These are phyloP conservation scores for Rhododendron mucronatum DNA, from an alignment of 148 eudicot species.

Conservation along the genomic window DNA sequence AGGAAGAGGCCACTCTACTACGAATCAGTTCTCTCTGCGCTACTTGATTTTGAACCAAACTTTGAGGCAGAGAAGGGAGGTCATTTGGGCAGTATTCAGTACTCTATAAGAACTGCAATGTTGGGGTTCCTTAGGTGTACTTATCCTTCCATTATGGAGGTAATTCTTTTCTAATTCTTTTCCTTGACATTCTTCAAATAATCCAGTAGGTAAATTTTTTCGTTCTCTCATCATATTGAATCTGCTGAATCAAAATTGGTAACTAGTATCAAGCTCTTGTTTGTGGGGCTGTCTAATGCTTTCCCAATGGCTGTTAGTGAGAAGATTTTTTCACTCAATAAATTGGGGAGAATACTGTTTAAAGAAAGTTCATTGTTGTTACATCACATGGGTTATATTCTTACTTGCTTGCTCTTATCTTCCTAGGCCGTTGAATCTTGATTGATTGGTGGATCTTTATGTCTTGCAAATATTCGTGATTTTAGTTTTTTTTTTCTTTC, in stretches of 20 bases:
- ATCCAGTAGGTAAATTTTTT: background rate
- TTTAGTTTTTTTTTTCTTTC: background rate
- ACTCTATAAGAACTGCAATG: slow-evolving; percentile 80
- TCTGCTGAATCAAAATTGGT: background rate
- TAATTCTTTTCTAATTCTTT: slow-evolving; percentile 29
- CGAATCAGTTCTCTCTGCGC: slow-evolving; percentile 46
- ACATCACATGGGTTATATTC: background rate
- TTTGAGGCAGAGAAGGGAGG: slow-evolving; percentile 51
- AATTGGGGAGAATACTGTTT: background rate
- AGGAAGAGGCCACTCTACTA: slow-evolving; percentile 69
- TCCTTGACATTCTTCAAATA: background rate
- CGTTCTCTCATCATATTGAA: background rate
- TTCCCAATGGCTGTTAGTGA: background rate
- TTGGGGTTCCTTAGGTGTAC: slow-evolving; percentile 86
- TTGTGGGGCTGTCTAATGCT: background rate
- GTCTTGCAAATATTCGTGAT: background rate
- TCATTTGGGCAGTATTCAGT: slow-evolving; percentile 77
- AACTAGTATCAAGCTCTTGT: background rate
- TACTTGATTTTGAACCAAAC: slow-evolving; percentile 65
- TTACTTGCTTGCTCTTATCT: background rate
- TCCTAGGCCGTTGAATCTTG: background rate
- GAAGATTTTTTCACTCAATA: background rate
- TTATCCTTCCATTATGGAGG: slow-evolving; percentile 68
- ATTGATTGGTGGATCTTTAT: background rate
- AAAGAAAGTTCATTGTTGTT: background rate